Conservation (phyloP, 2,329 filamentous ascomycete species). For the Scytalidium sp. region DNA sequence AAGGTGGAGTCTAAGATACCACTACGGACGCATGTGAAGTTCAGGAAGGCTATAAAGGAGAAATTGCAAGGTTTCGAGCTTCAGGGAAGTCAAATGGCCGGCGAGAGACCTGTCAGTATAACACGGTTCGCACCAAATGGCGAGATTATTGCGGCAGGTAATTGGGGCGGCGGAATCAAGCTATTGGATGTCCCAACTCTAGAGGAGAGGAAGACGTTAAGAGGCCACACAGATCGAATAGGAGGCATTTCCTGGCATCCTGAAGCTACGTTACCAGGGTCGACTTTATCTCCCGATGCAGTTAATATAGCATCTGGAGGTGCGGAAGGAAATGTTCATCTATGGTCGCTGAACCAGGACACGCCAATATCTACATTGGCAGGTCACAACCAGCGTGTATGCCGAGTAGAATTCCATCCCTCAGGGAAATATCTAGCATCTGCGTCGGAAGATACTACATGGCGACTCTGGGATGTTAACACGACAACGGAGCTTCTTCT, state of each 20-base stretch:
- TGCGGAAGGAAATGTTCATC: conserved; percentile 79
- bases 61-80: conserved; percentile 80
- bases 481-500: conserved; percentile 79
- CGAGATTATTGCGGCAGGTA: conserved; percentile 80
- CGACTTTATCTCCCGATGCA: conserved; percentile 66
- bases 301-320: conserved; percentile 90
- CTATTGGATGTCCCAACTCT: conserved; percentile 81
- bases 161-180: conserved; percentile 89
- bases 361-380: conserved; percentile 79
- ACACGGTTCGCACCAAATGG: conserved; percentile 86
- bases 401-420: conserved; percentile 90
- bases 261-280: conserved; percentile 68
- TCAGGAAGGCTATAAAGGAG: conserved; percentile 86
- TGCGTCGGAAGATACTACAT: conserved; percentile 93
- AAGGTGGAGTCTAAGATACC: conserved; percentile 79
- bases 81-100: conserved; percentile 89
- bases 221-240: conserved; percentile 85
- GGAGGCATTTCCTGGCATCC: conserved; percentile 91
- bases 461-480: conserved; percentile 93
- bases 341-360: conserved; percentile 87
- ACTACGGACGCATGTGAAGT: conserved; percentile 85
- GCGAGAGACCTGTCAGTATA: conserved; percentile 88
- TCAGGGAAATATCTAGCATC: conserved; percentile 87
- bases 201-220: conserved; percentile 69
- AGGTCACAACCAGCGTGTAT: conserved; percentile 84